phyloP scores from a whole-genome alignment of 805 yeast genomes.

The Teunomyces stri region DNA sequence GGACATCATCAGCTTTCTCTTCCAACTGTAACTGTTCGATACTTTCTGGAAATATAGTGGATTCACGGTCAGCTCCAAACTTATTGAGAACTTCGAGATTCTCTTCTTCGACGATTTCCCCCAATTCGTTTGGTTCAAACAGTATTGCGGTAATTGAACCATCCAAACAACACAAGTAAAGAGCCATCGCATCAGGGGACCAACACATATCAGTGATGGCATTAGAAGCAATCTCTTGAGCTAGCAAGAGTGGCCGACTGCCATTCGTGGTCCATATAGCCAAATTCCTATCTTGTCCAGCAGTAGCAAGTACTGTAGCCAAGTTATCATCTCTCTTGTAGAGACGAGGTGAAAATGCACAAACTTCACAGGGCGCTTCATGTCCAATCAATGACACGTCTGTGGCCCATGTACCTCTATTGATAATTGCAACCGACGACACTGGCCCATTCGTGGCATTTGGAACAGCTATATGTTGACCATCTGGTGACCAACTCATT shows the following conservation, averaged over 20 bases:
- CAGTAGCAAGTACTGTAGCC: slow-evolving; percentile 85
- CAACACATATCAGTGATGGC: slow-evolving; percentile 88
- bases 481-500: slow-evolving; percentile 89
- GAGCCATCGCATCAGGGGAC: slow-evolving; percentile 87
- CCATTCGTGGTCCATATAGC: slow-evolving; percentile 84
- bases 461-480: slow-evolving; percentile 81
- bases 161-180: slow-evolving; percentile 77
- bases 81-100: slow-evolving; percentile 63
- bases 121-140: slow-evolving; percentile 66
- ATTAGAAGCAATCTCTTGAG: slow-evolving; percentile 69
- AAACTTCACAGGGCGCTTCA: slow-evolving; percentile 82
- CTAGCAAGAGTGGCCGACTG: slow-evolving; percentile 76
- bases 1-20: slow-evolving; percentile 46
- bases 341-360: slow-evolving; percentile 68
- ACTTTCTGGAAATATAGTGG: slow-evolving; percentile 83
- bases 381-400: slow-evolving; percentile 75
- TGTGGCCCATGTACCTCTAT: slow-evolving; percentile 78
- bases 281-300: slow-evolving; percentile 88
- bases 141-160: slow-evolving; percentile 70
- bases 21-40: slow-evolving; percentile 74
- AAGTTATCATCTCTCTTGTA: slow-evolving; percentile 36
- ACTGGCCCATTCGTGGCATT: slow-evolving; percentile 85
- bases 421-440: slow-evolving; percentile 67
- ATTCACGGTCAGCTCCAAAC: slow-evolving; percentile 86
- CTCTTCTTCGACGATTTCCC: slow-evolving; percentile 59